Base-by-base conservation (phyloP, 495 filamentous ascomycete genomes). In the Chaetomidium leptoderma region DNA sequence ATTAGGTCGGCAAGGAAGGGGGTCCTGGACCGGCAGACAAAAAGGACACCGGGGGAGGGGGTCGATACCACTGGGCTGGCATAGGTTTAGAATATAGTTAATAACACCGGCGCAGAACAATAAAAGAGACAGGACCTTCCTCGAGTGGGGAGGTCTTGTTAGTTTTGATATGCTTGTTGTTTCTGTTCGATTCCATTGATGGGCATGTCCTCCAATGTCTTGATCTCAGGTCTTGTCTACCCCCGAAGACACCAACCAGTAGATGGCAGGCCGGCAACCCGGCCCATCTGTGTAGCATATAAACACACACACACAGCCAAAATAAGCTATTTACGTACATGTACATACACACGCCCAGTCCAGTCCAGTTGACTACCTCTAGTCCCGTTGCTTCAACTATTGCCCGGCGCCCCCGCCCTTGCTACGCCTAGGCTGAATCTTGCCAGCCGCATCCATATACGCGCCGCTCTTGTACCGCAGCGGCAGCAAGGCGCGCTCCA, bases 381-480 rank as follows among this genome's bases (percentile, higher is more conserved):
- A 11, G 10, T 5, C 9, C 10, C 49, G 16, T 30, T 29, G 16
- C 14, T 37, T 36, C 7, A 7, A 16, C 32, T 11, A 14, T 13
- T 26, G 24, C n/a, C 10, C 26, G 26, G 16, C 26, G 19, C n/a
- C 42, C 11, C 42, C 16, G 3, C 3, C 43, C 35, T 21, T 17
- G n/a, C 19, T 24, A 6, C 40, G 8, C n/a, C 14, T 0, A 33
- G 19, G 32, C 19, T 14, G 7, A 55, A n/a, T 1, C 9, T 23
- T 14, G 4, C 51, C 37, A 1, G 36, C 21, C 40, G 49, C 37
- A 9, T 43, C 52, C 32, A 57, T 13, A 1, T 5, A 53, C 21
- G 61, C 61, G 1, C 42, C 23, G 33, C 61, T 63, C 6, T 24
- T 14, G 9, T 16, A 57, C 37, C 57, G 13, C 32, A 58, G n/a